Conservation (phyloP, 768 basidiomycete genomes). For the Saitozyma podzolica region DNA sequence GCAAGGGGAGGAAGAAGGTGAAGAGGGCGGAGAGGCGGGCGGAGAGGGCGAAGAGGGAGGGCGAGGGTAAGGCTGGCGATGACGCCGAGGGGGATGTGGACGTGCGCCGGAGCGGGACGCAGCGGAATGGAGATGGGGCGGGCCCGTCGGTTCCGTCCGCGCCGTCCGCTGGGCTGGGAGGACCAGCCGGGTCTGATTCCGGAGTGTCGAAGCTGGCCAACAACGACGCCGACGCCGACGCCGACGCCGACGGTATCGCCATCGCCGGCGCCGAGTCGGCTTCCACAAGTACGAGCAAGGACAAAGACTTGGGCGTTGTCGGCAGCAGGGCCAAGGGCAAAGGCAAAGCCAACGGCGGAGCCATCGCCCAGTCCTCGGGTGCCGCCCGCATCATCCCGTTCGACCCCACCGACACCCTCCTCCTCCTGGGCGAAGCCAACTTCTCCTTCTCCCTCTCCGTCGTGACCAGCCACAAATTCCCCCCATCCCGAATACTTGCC, state of each 20-base stretch:
- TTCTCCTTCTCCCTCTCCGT: constrained; percentile 87
- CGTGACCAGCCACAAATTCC: constrained; percentile 60
- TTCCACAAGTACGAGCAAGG: background rate
- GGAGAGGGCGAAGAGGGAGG: background rate
- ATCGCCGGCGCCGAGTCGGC: background rate
- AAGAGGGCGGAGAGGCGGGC: constrained; percentile 21
- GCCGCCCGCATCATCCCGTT: constrained; percentile 30
- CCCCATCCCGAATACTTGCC: constrained; percentile 70
- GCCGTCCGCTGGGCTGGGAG: background rate
- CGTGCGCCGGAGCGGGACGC: no score
- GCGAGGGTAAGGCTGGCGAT: no score
- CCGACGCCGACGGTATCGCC: background rate
- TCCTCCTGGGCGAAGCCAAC: constrained; percentile 84
- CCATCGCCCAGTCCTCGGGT: no score
- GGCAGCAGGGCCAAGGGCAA: constrained; percentile 11
- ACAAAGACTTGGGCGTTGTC: background rate
- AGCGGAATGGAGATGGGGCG: background rate
- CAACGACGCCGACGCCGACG: no score
- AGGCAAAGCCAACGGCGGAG: constrained; percentile 8
- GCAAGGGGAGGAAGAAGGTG: constrained; percentile 19
- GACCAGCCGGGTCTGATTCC: no score
- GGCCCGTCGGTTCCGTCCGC: constrained; percentile 4
- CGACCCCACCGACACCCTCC: constrained; percentile 49
- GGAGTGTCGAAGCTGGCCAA: background rate
- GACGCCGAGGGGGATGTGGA: no score